Percentiles rank a stretch among this genome's conserved stretches.
Conservation (phyloP, 805 yeast species). For the Ogataea thermomethanolica region DNA sequence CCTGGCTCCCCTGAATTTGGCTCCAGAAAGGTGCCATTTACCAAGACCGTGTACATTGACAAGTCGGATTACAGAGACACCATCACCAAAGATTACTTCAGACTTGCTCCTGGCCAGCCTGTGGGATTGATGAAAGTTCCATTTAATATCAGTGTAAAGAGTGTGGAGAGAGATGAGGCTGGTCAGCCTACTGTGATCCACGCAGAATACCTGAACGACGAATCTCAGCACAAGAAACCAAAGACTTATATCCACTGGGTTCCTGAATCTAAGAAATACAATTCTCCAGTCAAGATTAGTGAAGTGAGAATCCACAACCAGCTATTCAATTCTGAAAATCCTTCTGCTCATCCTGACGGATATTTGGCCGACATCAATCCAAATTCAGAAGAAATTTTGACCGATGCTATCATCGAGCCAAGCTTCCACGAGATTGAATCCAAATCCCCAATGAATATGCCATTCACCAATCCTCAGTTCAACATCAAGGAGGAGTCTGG, state of each 20-base stretch:
- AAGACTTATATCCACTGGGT: slow-evolving; percentile 98
- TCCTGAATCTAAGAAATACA: slow-evolving; percentile 59
- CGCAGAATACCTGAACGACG: slow-evolving; percentile 74
- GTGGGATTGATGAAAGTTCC: slow-evolving; percentile 95
- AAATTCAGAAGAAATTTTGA: slow-evolving; percentile 66
- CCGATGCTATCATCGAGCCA: slow-evolving; percentile 71
- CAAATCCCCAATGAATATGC: slow-evolving; percentile 73
- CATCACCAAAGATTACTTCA: slow-evolving; percentile 70
- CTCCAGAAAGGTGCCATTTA: slow-evolving; percentile 69
- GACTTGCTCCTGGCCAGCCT: slow-evolving; percentile 90
- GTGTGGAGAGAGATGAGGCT: slow-evolving; percentile 54
- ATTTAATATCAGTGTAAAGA: slow-evolving; percentile 66
- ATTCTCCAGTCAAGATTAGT: slow-evolving; percentile 59
- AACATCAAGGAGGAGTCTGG: slow-evolving; percentile 66
- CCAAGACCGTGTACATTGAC: slow-evolving; percentile 79
- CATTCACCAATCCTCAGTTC: slow-evolving; percentile 56
- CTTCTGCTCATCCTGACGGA: slow-evolving; percentile 83
- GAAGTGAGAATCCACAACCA: slow-evolving; percentile 88
- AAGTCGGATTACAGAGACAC: slow-evolving; percentile 79
- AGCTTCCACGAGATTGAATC: slow-evolving; percentile 64
- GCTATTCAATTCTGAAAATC: slow-evolving; percentile 88
- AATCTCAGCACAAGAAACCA: slow-evolving; percentile 62
- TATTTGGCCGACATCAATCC: slow-evolving; percentile 80
- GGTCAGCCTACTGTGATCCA: slow-evolving; percentile 70
- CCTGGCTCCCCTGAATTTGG: slow-evolving; percentile 80